phyloP scores from a whole-genome alignment of 2,329 filamentous ascomycete species.

The Pezicula radicicola region DNA sequence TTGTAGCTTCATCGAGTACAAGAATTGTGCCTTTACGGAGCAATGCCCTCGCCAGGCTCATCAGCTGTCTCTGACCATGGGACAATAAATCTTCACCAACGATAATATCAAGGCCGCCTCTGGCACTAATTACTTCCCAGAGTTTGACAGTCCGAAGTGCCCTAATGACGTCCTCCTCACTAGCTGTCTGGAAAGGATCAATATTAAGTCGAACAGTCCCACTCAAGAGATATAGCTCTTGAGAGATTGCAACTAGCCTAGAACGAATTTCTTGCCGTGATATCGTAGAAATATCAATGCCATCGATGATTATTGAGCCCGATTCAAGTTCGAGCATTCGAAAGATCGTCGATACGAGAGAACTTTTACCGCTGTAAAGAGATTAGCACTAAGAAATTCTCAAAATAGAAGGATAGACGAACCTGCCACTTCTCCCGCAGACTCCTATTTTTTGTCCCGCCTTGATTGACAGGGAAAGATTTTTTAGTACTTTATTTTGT shows the following conservation, averaged over 20 bases:
- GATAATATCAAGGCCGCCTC: conserved; percentile 27
- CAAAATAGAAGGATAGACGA: conserved; percentile 32
- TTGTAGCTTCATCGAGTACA: conserved; percentile 25
- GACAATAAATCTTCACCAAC: not conserved
- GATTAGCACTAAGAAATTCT: not conserved
- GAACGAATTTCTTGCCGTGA: conserved; percentile 35
- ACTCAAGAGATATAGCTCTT: conserved; percentile 37
- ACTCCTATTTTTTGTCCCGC: conserved; percentile 45
- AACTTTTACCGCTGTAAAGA: conserved; percentile 31
- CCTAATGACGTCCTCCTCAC: not conserved
- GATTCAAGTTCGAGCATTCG: conserved; percentile 42
- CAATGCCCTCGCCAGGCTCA: conserved; percentile 42
- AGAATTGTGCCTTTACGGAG: conserved; percentile 29
- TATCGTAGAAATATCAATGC: conserved; percentile 34
- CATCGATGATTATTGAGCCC: conserved; percentile 38
- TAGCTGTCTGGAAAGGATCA: conserved; percentile 10
- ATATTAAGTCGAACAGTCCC: conserved; percentile 23
- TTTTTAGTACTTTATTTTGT: not conserved
- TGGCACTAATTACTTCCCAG: not conserved
- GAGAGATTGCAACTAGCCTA: conserved; percentile 36
- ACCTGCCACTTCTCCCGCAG: conserved; percentile 47
- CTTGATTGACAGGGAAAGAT: conserved; percentile 40
- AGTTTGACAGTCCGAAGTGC: not conserved
- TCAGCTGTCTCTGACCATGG: conserved; percentile 31
- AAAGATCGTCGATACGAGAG: conserved; percentile 42